A percentile compares a stretch with the other conserved stretches of the same genome.
Conservation (phyloP, 352 stramenopile species). For the Phytophthora pinifolia region DNA sequence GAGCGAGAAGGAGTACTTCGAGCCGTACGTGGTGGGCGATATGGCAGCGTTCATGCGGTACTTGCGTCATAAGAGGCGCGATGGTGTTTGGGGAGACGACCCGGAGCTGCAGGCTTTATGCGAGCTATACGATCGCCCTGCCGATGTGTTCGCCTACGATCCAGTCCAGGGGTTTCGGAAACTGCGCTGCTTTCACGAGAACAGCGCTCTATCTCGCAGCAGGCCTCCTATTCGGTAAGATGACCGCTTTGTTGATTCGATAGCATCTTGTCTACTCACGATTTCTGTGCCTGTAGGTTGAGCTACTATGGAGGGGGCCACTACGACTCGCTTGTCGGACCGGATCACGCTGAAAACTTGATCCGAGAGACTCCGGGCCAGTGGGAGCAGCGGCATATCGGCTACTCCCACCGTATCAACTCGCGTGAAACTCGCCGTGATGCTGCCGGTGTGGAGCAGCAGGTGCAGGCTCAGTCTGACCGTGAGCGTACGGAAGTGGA, state of each 20-base stretch:
- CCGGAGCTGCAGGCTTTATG: slow-evolving; percentile 95
- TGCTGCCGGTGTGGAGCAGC: slow-evolving; percentile 25
- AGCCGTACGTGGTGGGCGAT: slow-evolving; percentile 88
- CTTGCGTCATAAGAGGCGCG: slow-evolving; percentile 85
- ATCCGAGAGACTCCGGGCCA: slow-evolving; percentile 59
- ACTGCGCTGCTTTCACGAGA: slow-evolving; percentile 90
- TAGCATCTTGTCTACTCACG: neutral
- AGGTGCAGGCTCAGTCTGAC: slow-evolving; percentile 36
- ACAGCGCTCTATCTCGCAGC: slow-evolving; percentile 47
- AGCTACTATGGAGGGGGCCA: slow-evolving; percentile 93
- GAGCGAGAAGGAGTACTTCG: slow-evolving; percentile 92
- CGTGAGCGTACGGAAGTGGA: slow-evolving; percentile 64
- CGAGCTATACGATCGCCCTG: slow-evolving; percentile 92
- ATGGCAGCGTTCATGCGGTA: slow-evolving; percentile 91
- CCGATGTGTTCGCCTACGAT: slow-evolving; percentile 92
- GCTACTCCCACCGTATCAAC: slow-evolving; percentile 71
- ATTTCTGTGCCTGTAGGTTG: slow-evolving; percentile 41
- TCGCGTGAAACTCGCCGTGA: slow-evolving; percentile 42
- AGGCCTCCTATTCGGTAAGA: slow-evolving; percentile 70
- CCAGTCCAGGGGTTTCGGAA: slow-evolving; percentile 61
- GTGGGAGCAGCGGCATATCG: slow-evolving; percentile 70
- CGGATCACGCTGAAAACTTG: slow-evolving; percentile 53
- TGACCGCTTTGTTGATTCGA: neutral
- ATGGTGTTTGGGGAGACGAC: slow-evolving; percentile 95
- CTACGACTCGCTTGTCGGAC: slow-evolving; percentile 87